phyloP scores from a whole-genome alignment of 345 rosid genomes.

The Brassica carinata region DNA sequence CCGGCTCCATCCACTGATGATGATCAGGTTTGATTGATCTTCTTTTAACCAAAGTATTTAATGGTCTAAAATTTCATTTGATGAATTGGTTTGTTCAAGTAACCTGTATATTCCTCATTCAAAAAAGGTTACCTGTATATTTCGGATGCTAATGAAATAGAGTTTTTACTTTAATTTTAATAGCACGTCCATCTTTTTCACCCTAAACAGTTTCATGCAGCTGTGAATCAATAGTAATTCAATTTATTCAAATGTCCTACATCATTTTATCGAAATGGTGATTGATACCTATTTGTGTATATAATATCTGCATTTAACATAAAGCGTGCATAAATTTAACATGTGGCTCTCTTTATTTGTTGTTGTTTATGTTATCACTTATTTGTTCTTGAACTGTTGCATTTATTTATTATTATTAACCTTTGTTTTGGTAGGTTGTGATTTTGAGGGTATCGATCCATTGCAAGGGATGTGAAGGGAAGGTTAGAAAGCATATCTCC shows the following conservation, averaged over 20 bases:
- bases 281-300: not conserved
- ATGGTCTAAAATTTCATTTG: not conserved
- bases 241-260: not conserved
- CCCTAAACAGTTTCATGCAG: not conserved
- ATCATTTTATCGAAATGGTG: not conserved
- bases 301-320: not conserved
- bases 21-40: slow-evolving; percentile 48
- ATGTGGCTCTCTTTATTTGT: not conserved
- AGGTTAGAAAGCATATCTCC: slow-evolving; percentile 83
- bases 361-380: not conserved
- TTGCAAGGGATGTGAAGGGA: slow-evolving; percentile 97
- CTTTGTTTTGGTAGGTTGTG: slow-evolving; percentile 57
- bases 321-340: slow-evolving; percentile 8
- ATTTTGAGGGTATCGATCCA: slow-evolving; percentile 87
- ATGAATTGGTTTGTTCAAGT: not conserved
- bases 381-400: not conserved
- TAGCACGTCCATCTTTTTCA: not conserved
- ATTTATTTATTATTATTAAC: not conserved
- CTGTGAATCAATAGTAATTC: not conserved
- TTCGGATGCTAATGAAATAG: not conserved
- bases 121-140: not conserved
- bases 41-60: slow-evolving; percentile 8
- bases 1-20: slow-evolving; percentile 54
- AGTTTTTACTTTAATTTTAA: not conserved
- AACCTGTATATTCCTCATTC: not conserved